Evolutionary conservation across 208 protist genomes (phyloP).

Genomic region (Leishmania turanica): DNA sequence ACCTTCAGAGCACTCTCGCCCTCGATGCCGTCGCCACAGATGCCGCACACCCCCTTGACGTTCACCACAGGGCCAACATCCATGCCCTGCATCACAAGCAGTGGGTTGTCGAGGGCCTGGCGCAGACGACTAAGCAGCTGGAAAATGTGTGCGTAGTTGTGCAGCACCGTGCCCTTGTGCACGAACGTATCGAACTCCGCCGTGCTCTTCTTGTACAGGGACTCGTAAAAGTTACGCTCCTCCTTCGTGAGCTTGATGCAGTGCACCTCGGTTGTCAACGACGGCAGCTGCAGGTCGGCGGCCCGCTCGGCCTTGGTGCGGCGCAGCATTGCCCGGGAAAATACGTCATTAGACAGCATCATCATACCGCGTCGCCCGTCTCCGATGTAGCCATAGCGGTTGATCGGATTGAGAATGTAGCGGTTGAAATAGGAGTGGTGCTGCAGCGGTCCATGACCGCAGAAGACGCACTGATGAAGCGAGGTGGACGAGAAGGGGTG

Average conservation of each 20-base stretch:
- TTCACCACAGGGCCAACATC: conserved; percentile 60
- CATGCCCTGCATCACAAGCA: conserved; percentile 83
- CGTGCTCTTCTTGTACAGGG: conserved; percentile 92
- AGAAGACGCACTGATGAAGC: conserved; percentile 84
- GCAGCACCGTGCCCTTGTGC: conserved; percentile 86
- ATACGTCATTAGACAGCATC: conserved; percentile 87
- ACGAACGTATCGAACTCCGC: conserved; percentile 93
- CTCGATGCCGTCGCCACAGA: conserved; percentile 79
- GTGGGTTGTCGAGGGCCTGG: conserved; percentile 92
- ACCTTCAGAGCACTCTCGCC: conserved; percentile 57
- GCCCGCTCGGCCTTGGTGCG: conserved; percentile 92
- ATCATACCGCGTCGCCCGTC: conserved; percentile 88
- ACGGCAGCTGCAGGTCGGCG: conserved; percentile 79
- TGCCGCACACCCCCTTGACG: conserved; percentile 78
- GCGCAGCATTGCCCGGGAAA: conserved; percentile 88
- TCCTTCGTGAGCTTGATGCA: conserved; percentile 68
- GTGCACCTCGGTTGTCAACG: conserved; percentile 57
- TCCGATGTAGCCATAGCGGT: conserved; percentile 93
- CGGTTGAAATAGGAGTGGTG: conserved; percentile 95
- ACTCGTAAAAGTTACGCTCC: conserved; percentile 93
- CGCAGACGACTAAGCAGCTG: conserved; percentile 92
- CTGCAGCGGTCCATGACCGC: conserved; percentile 92
- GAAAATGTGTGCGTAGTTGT: conserved; percentile 96
- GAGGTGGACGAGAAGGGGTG: conserved; percentile 86
- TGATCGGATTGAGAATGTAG: conserved; percentile 95